Conservation (phyloP, 192 early-diverging fungal species). For the Entrophospora sp. region DNA sequence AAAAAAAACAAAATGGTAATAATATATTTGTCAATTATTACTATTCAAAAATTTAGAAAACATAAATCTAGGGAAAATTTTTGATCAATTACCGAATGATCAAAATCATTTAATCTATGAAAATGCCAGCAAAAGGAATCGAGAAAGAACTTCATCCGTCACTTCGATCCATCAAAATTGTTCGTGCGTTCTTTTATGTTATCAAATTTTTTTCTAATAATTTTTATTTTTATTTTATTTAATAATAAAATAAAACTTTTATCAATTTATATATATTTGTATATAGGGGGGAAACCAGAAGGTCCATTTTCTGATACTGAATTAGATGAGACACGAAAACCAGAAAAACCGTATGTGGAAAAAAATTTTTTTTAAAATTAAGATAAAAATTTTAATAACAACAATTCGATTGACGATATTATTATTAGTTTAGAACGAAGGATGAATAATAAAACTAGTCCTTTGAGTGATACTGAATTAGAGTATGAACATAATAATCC, state of each 20-base stretch:
- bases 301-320: slow-evolving; percentile 17
- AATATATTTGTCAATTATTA: too few species aligned
- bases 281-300: slow-evolving; percentile 13
- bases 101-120: too few species aligned
- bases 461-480: slow-evolving; percentile 55
- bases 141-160: neutral
- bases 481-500: slow-evolving; percentile 23
- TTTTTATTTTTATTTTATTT: neutral
- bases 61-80: too few species aligned
- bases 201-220: neutral
- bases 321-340: slow-evolving; percentile 15
- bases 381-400: neutral
- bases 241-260: neutral
- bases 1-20: too few species aligned
- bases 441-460: slow-evolving; percentile 22
- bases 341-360: slow-evolving; percentile 11
- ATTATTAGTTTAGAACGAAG: neutral
- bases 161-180: neutral
- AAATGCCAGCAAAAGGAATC: neutral
- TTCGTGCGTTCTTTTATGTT: neutral
- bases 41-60: too few species aligned
- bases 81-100: neutral
- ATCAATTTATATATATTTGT: neutral
- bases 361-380: neutral
- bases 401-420: too few species aligned